Evolutionary conservation across 768 basidiomycete species (phyloP), one percentile per base, ranked within the genome.

Genomic region (Auriscalpium orientale): DNA sequence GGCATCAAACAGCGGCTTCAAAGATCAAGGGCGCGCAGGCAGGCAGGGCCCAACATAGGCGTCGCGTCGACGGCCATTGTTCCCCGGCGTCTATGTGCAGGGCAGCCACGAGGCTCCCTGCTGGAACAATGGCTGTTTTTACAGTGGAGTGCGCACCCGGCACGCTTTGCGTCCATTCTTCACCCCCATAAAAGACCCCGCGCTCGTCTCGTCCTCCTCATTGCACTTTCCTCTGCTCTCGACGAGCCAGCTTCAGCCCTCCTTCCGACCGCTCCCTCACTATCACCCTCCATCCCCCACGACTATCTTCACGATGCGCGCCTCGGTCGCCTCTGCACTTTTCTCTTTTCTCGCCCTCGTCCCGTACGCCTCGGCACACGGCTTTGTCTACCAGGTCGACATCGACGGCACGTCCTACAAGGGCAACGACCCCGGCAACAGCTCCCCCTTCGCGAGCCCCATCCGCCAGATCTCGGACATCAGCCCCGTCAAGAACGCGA

Each of bases 401-500:
- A 62, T 62, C 48, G 61, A 62, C 15, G 56, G 59, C 38, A 60
- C 43, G 1, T 38, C 43, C 37, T 61, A 62, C 54, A 21, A 12
- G 5, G 61, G 54, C 35, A 60, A 60, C 48, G 47, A 48, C 33
- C 61, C 61, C 54, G 28, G 28, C 28, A 37, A 44, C 13, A 56
- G 51, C 12, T 5, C 54, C 3, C 37, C 58, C 8, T 43, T 56
- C n/a, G 53, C 54, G 36, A 58, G 56, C 50, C 56, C 58, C 18
- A 70, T 80, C 37, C 76, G 80, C 40, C 72, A 72, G 56, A 72
- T 80, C 38, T 62, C 68, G 54, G 64, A 63, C 50, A 71, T 73
- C 56, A 53, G 65, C 0, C 78, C 80, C 3, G 75, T 79, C 56
- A 78, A 86, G 64, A 80, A 79, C 44, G 76, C 82, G 12, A 67